A percentile compares a stretch with the other conserved stretches of the same genome.
Evolutionary conservation across 1,139 yeast genomes (phyloP).

Genomic region (Geotrichum citri-aurantii): DNA sequence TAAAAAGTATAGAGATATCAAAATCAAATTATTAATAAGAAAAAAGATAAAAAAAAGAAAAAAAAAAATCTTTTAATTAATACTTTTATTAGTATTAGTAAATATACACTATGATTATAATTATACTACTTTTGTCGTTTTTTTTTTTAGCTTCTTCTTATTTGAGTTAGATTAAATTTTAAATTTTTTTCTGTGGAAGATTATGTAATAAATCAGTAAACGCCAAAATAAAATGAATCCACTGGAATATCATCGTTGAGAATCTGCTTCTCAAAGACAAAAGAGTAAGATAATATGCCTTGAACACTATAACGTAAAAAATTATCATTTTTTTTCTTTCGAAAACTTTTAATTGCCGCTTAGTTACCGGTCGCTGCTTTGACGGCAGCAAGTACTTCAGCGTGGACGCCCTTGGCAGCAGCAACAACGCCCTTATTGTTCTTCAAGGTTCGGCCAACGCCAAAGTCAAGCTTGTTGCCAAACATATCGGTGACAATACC

Average conservation of each 20-base stretch:
- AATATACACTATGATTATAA: too few species aligned
- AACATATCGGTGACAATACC: constrained; percentile 82
- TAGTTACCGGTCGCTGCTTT: constrained; percentile 25
- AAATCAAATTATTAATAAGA: neutral
- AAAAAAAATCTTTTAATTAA: neutral
- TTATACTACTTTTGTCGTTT: neutral
- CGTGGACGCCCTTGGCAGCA: constrained; percentile 60
- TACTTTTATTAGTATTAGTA: too few species aligned
- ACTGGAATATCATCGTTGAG: too few species aligned
- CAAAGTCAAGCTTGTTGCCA: constrained; percentile 70
- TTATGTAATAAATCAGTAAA: neutral
- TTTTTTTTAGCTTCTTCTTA: too few species aligned
- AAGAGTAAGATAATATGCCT: too few species aligned
- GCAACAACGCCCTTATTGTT: constrained; percentile 88
- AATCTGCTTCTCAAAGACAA: too few species aligned
- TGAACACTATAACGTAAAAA: too few species aligned
- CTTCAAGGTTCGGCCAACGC: constrained; percentile 72
- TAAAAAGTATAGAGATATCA: neutral
- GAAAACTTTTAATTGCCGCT: too few species aligned
- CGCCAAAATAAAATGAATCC: too few species aligned
- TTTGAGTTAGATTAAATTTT: neutral
- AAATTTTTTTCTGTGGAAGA: neutral
- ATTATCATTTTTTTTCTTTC: too few species aligned
- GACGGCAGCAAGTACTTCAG: constrained; percentile 57
- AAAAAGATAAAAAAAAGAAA: neutral